Percentiles rank a stretch among this genome's conserved stretches.
Evolutionary conservation across 352 stramenopile genomes (phyloP).

Genomic region (Globisporangium solare): DNA sequence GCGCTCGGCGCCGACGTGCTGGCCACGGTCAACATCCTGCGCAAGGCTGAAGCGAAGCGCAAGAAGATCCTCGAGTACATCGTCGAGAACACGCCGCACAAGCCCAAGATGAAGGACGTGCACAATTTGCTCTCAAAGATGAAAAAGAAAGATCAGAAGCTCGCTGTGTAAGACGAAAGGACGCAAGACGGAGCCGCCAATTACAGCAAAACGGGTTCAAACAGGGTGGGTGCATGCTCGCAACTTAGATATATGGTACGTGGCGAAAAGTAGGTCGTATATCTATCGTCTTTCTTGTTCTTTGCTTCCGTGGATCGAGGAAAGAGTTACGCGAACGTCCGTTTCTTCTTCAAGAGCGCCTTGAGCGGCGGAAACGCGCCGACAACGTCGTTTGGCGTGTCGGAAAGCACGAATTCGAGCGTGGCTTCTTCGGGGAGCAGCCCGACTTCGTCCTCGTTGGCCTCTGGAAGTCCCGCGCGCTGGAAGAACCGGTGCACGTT

Average conservation of each 20-base stretch:
- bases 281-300: neutral
- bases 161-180: neutral
- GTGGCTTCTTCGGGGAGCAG: constrained; percentile 36
- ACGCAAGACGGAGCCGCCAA: neutral
- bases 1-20: constrained; percentile 23
- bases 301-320: neutral
- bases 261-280: neutral
- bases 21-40: constrained; percentile 24
- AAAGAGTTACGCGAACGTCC: constrained; percentile 4
- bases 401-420: constrained; percentile 36
- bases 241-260: constrained; percentile 1
- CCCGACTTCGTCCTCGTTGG: constrained; percentile 29
- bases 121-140: constrained; percentile 31
- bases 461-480: constrained; percentile 30
- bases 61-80: constrained; percentile 36
- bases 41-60: constrained; percentile 22
- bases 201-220: neutral
- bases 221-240: neutral
- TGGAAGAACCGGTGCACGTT: constrained; percentile 80
- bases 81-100: constrained; percentile 21
- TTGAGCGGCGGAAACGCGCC: constrained; percentile 22
- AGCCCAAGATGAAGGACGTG: constrained; percentile 32
- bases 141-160: constrained; percentile 10
- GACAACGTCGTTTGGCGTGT: constrained; percentile 25
- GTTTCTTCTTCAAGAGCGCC: constrained; percentile 25